phyloP scores from a whole-genome alignment of 345 rosid genomes.

The Aquilaria malaccensis region DNA sequence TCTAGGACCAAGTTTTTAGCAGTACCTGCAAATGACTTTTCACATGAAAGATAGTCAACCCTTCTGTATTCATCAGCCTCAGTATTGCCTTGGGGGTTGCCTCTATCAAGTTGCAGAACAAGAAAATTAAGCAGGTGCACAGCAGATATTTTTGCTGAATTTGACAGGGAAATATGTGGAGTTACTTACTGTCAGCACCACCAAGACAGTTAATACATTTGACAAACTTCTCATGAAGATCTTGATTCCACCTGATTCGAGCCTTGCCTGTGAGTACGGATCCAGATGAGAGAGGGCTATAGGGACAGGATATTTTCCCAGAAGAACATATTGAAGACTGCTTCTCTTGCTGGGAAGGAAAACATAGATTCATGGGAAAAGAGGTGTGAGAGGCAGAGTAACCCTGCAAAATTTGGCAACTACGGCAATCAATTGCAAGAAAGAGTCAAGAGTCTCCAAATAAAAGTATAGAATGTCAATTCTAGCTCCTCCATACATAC shows the following conservation, averaged over 20 bases:
- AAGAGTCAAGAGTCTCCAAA: no score
- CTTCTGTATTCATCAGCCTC: conserved; percentile 84
- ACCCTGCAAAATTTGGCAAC: conserved; percentile 18
- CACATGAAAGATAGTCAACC: conserved; percentile 89
- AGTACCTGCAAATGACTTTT: conserved; percentile 93
- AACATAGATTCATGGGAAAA: conserved; percentile 25
- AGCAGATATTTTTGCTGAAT: not conserved
- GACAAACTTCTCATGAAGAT: conserved; percentile 88
- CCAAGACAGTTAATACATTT: conserved; percentile 76
- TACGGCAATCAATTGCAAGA: no score
- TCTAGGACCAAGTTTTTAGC: not conserved
- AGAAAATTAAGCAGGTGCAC: not conserved
- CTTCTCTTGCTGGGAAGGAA: conserved; percentile 23
- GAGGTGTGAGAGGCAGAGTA: conserved; percentile 15
- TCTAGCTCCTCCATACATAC: conserved; percentile 45
- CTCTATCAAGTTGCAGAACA: conserved; percentile 29
- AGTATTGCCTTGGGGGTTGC: conserved; percentile 92
- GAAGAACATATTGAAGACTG: conserved; percentile 23
- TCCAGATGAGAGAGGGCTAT: conserved; percentile 19
- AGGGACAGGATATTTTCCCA: not conserved
- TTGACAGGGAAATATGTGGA: not conserved
- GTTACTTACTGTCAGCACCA: conserved; percentile 30
- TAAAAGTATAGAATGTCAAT: not conserved
- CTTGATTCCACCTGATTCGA: conserved; percentile 89
- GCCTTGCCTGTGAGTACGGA: conserved; percentile 37